Evolutionary conservation across 129 eudicot species (phyloP), one percentile per base, ranked within the genome.

Genomic region (Arctium minus): DNA sequence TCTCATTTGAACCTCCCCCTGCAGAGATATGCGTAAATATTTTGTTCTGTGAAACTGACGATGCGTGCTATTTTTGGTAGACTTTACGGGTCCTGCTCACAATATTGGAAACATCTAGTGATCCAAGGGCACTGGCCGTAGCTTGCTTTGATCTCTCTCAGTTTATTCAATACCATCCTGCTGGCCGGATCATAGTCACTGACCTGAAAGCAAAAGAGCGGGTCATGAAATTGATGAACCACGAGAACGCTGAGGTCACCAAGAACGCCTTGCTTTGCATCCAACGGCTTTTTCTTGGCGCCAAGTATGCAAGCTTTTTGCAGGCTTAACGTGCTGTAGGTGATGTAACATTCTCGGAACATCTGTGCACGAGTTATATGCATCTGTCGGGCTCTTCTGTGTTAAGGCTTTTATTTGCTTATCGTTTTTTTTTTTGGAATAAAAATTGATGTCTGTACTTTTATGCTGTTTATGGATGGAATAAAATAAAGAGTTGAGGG

Each of bases 281-380:
- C 76, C 98, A 93, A 73, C 89, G 99, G 97, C 97, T 96, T 22
- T 96, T 93, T 86, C 87, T 96, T 32, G 99, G 99, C 3, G 96
- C 99, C 92, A 96, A 93, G 77, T 96, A 96, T 36, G 98, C 99
- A 48, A 96, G 98, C 89, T 92, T 96, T 93, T 88, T 96, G 90
- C 98, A 92, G 87, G 98, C 64, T 72, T 94, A 79, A 46, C 27
- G 65, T 53, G 53, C 13, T 44, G 12, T 8, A 44, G 12, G 53
- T 44, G 53, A 44, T 44, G 53, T 53, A 12, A 5, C 22, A 13
- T 56, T 56, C 65, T 10, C 15, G 4, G 56, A 10, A 9, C 56
- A 46, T 46, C 56, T 9, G 15, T 8, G 67, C 27, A 56, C 67
- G 8, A 56, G 67, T 56, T 15, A 56, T 5, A 15, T 56, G 67